These are phyloP conservation scores for Cenococcum geophilum DNA, from an alignment of 495 filamentous ascomycete genomes.

Conservation along the genomic window DNA sequence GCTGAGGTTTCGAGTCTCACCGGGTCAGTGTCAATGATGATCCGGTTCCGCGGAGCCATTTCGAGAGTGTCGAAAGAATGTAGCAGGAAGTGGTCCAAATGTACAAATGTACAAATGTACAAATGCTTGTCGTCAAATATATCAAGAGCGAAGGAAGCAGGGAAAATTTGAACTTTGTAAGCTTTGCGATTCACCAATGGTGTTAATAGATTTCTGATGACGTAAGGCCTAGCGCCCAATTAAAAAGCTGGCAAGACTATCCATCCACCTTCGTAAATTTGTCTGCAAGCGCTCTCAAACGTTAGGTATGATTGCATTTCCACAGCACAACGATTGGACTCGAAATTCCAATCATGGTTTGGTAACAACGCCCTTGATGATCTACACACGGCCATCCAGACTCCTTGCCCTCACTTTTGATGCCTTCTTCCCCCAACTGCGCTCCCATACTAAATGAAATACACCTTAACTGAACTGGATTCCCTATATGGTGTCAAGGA, in stretches of 20 bases:
- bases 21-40: conserved; percentile 95
- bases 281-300: background rate
- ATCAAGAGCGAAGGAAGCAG: background rate
- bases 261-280: background rate
- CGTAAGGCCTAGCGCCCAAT: conserved; percentile 6
- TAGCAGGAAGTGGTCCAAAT: background rate
- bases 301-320: background rate
- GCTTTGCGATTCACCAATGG: background rate
- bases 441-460: background rate
- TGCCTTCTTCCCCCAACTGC: background rate
- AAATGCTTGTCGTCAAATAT: background rate
- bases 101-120: background rate
- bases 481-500: background rate
- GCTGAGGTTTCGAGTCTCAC: conserved; percentile 17
- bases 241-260: background rate
- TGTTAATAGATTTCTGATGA: background rate
- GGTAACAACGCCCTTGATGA: background rate
- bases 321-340: background rate
- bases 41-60: conserved; percentile 49
- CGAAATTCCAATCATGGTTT: background rate
- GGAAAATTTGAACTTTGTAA: background rate
- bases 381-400: conserved; percentile 3
- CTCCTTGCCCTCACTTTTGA: background rate
- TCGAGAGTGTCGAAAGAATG: background rate
- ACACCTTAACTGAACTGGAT: background rate